Conservation (phyloP, 805 yeast genomes). For the Teunomyces funiuensis region DNA sequence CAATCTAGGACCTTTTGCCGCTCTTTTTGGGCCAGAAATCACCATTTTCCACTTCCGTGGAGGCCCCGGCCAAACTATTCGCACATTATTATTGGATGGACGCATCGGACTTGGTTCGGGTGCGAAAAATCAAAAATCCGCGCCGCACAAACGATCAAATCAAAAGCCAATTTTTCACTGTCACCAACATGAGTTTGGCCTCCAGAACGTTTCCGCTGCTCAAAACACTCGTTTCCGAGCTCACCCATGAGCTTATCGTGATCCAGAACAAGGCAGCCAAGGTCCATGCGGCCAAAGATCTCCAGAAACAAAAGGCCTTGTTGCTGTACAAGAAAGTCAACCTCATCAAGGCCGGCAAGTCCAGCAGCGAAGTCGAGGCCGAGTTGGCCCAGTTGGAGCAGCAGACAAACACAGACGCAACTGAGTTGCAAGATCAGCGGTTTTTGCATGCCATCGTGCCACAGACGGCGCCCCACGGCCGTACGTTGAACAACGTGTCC, state of each 20-base stretch:
- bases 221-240: constrained; percentile 19
- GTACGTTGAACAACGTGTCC: constrained; percentile 39
- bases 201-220: constrained; percentile 11
- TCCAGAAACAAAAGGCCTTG: constrained; percentile 46
- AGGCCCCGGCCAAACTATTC: neutral
- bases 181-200: constrained; percentile 3
- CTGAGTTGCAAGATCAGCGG: constrained; percentile 7
- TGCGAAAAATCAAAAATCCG: constrained; percentile 1
- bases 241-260: constrained; percentile 41
- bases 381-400: constrained; percentile 15
- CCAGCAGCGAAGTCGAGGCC: constrained; percentile 35
- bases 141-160: no score
- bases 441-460: constrained; percentile 24
- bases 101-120: constrained; percentile 3
- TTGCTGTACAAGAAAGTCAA: constrained; percentile 51
- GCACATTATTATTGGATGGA: constrained; percentile 2
- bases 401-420: constrained; percentile 9
- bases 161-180: neutral
- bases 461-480: constrained; percentile 13
- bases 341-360: constrained; percentile 33
- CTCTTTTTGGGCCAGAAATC: no score
- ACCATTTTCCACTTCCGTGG: no score
- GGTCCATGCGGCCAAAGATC: constrained; percentile 38
- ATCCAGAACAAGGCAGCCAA: constrained; percentile 36
- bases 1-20: no score